phyloP scores from a whole-genome alignment of 2,329 filamentous ascomycete species.

The Salinomyces thailandicus region DNA sequence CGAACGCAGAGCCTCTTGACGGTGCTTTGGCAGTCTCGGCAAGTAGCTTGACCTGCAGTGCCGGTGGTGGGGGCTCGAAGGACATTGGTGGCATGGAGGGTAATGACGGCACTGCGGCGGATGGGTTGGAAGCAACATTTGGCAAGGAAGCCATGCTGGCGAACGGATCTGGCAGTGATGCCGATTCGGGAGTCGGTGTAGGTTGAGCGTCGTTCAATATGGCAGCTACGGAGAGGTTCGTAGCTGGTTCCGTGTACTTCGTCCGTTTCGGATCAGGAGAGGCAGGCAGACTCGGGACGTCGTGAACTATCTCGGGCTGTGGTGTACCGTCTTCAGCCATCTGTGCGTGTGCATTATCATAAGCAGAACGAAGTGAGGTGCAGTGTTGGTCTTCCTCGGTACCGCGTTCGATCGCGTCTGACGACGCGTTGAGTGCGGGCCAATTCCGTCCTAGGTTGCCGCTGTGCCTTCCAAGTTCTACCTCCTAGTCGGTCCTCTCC shows the following conservation, averaged over 20 bases:
- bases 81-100: slow-evolving; percentile 22
- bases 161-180: slow-evolving; percentile 15
- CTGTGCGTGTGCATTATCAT: not conserved
- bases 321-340: slow-evolving; percentile 12
- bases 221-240: slow-evolving; percentile 27
- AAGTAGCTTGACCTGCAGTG: slow-evolving; percentile 80
- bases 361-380: not conserved
- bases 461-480: too few species aligned
- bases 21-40: slow-evolving; percentile 68
- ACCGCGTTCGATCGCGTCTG: not conserved
- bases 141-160: slow-evolving; percentile 14
- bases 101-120: slow-evolving; percentile 8
- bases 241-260: slow-evolving; percentile 48
- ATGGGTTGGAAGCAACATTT: slow-evolving; percentile 7
- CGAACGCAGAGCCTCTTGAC: slow-evolving; percentile 77
- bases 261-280: slow-evolving; percentile 73
- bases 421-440: not conserved
- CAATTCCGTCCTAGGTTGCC: too few species aligned
- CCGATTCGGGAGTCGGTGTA: slow-evolving; percentile 24
- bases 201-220: slow-evolving; percentile 27
- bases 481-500: too few species aligned
- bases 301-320: slow-evolving; percentile 27
- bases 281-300: slow-evolving; percentile 50
- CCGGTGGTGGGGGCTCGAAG: slow-evolving; percentile 37
- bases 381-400: too few species aligned